Conservation (phyloP, 1,284 basidiomycete species). For the Heterobasidion irregulare region DNA sequence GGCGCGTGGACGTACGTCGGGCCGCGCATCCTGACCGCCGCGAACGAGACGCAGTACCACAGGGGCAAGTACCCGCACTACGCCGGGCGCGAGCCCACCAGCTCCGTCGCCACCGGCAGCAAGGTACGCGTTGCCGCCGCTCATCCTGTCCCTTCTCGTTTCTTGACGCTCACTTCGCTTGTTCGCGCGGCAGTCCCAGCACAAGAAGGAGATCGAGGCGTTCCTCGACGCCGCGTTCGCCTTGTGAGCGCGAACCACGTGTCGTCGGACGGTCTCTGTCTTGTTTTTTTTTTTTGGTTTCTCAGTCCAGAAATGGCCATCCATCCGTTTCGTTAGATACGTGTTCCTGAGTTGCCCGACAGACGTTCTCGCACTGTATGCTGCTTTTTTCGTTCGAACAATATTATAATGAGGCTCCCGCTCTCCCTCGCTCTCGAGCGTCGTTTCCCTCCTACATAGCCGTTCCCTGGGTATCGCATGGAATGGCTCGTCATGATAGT, state of each 20-base stretch:
- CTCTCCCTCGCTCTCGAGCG: no score
- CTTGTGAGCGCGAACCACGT: not conserved
- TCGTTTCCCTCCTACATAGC: no score
- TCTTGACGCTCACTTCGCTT: not conserved
- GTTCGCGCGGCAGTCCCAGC: constrained; percentile 41
- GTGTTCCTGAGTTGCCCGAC: no score
- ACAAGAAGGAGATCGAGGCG: constrained; percentile 80
- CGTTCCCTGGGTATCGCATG: no score
- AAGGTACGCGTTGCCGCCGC: constrained; percentile 42
- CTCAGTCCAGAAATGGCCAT: not conserved
- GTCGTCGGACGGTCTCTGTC: not conserved
- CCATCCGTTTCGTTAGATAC: no score
- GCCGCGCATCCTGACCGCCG: constrained; percentile 79
- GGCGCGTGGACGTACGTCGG: constrained; percentile 92
- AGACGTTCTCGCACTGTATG: no score
- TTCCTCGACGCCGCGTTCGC: constrained; percentile 57
- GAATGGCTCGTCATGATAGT: no score
- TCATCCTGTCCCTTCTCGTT: not conserved
- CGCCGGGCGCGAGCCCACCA: constrained; percentile 82
- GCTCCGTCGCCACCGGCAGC: constrained; percentile 86
- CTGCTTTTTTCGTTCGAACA: no score
- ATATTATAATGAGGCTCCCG: no score
- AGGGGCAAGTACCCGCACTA: constrained; percentile 83
- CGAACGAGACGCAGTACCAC: constrained; percentile 83
- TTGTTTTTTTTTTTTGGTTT: not conserved